Evolutionary conservation across 2,329 filamentous ascomycete genomes (phyloP).

Genomic region (Botryotinia calthae): DNA sequence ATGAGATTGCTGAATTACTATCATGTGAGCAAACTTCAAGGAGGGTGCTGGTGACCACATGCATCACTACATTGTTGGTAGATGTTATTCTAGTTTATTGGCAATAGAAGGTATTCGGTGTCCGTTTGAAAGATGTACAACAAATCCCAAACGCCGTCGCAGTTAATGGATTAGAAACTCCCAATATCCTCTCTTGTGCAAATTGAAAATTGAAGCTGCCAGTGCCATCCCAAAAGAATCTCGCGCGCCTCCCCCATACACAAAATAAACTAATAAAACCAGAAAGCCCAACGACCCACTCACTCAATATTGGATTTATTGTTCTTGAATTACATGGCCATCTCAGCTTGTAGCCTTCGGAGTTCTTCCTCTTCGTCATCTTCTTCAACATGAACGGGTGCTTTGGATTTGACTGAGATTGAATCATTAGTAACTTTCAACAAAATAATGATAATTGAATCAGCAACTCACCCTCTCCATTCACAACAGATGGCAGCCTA

Average conservation of each 20-base stretch:
- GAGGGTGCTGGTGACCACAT: background rate
- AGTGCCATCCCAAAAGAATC: constrained; percentile 32
- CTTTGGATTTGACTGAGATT: constrained; percentile 50
- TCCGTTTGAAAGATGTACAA: constrained; percentile 29
- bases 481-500: constrained; percentile 71
- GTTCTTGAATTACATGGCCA: constrained; percentile 72
- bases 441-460: background rate
- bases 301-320: constrained; percentile 11
- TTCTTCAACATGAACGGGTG: constrained; percentile 57
- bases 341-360: constrained; percentile 89
- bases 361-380: constrained; percentile 97
- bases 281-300: constrained; percentile 25
- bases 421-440: constrained; percentile 23
- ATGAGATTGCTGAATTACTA: background rate
- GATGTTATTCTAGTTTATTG: constrained; percentile 18
- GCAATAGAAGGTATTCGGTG: constrained; percentile 26
- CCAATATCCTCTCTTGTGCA: constrained; percentile 26
- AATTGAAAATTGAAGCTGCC: constrained; percentile 28
- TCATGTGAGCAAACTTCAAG: background rate
- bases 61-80: constrained; percentile 19
- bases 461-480: constrained; percentile 68
- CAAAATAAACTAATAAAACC: constrained; percentile 27
- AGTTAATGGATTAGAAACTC: constrained; percentile 20
- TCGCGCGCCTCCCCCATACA: constrained; percentile 27
- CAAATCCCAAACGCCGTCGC: constrained; percentile 35